Evolutionary conservation across 2,329 filamentous ascomycete genomes (phyloP).

Genomic region (Calonectria multiphialidica): DNA sequence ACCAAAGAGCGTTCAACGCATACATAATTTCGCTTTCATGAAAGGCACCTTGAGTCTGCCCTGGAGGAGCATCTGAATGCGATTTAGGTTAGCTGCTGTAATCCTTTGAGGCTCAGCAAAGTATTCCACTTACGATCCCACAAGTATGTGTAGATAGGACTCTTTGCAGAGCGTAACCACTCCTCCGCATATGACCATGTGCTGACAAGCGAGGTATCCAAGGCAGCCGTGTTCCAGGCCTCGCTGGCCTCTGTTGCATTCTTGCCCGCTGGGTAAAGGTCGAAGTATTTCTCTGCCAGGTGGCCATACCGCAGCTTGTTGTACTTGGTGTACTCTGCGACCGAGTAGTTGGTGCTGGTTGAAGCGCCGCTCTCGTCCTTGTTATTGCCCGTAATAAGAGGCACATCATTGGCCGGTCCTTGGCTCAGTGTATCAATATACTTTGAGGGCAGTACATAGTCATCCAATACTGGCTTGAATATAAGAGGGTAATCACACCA

Average conservation of each 20-base stretch:
- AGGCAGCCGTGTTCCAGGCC: not conserved
- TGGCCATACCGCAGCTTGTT: not conserved
- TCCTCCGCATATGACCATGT: not conserved
- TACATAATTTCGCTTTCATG: not conserved
- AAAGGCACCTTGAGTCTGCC: not conserved
- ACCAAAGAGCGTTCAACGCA: not conserved
- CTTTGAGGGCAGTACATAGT: constrained; percentile 10
- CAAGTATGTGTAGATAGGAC: not conserved
- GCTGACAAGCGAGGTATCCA: not conserved
- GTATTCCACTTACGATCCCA: not conserved
- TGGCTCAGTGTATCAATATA: constrained; percentile 4
- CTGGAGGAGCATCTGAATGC: not conserved
- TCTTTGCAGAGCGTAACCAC: not conserved
- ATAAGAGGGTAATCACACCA: not conserved
- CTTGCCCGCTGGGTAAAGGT: not conserved
- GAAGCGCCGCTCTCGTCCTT: constrained; percentile 15
- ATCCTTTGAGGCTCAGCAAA: no score
- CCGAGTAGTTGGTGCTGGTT: not conserved
- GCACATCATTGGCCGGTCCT: constrained; percentile 22
- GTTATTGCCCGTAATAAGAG: constrained; percentile 19
- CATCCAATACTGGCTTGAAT: constrained; percentile 5
- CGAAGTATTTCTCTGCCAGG: not conserved
- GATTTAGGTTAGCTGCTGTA: no score
- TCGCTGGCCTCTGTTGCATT: not conserved
- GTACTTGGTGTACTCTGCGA: not conserved